phyloP scores from a whole-genome alignment of 768 basidiomycete species.

The Tephrocybe sp. region DNA sequence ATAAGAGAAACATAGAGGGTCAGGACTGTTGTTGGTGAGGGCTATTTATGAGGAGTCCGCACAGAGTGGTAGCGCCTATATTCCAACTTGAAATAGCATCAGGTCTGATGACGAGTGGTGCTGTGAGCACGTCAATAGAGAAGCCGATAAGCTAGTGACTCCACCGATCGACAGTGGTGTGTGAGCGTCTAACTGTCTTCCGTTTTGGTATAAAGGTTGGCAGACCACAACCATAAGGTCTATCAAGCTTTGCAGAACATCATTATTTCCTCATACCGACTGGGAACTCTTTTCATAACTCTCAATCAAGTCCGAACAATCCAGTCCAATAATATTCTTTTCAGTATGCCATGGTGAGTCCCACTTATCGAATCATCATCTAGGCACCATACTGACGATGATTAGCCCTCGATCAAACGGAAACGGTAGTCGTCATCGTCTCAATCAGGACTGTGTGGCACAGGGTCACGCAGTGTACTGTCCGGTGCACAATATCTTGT shows the following conservation, averaged over 20 bases:
- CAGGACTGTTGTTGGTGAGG: too few species aligned
- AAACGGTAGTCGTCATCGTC: slow-evolving; percentile 3
- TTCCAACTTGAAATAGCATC: too few species aligned
- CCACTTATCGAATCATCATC: background rate
- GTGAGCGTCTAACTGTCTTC: background rate
- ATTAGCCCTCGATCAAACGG: slow-evolving; percentile 5
- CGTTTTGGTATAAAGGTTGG: background rate
- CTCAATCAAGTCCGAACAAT: background rate
- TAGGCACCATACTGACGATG: background rate
- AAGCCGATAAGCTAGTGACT: background rate
- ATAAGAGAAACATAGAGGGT: too few species aligned
- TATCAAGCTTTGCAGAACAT: too few species aligned
- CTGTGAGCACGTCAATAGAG: background rate
- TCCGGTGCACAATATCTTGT: slow-evolving; percentile 1
- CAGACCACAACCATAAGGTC: too few species aligned
- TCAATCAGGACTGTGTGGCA: slow-evolving; percentile 5
- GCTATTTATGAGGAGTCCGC: too few species aligned
- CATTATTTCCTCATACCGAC: too few species aligned
- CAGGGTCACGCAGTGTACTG: slow-evolving; percentile 8
- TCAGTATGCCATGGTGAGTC: slow-evolving; percentile 2
- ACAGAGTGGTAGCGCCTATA: too few species aligned
- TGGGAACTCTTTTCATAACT: too few species aligned
- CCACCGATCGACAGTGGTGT: background rate
- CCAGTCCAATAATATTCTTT: background rate
- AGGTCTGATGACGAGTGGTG: background rate